These are phyloP conservation scores for Pseudevernia furfuracea DNA, from an alignment of 495 filamentous ascomycete species.

Conservation along the genomic window DNA sequence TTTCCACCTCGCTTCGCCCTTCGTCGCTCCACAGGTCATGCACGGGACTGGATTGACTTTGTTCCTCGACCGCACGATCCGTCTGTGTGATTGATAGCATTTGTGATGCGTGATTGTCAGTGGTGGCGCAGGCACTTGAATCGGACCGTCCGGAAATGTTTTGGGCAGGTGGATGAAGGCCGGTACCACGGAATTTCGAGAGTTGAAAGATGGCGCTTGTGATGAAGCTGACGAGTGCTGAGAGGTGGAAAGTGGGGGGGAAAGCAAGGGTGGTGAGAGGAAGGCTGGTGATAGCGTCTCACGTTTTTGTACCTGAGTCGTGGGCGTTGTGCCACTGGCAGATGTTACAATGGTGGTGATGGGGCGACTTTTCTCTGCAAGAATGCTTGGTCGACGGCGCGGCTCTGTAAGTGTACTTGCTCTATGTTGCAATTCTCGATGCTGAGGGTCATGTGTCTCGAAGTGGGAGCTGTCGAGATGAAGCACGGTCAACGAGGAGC, in stretches of 20 bases:
- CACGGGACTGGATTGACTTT: conserved; percentile 42
- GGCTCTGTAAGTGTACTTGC: conserved; percentile 14
- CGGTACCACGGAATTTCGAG: conserved; percentile 11
- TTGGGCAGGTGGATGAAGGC: conserved; percentile 13
- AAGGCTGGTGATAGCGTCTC: conserved; percentile 11
- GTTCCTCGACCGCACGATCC: conserved; percentile 39
- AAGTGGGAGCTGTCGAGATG: conserved; percentile 22
- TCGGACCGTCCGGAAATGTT: conserved; percentile 16
- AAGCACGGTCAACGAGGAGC: conserved; percentile 22
- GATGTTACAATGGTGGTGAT: conserved; percentile 2
- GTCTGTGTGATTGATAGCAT: conserved; percentile 42
- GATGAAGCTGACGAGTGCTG: conserved; percentile 12
- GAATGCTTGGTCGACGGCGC: conserved; percentile 17
- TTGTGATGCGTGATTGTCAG: conserved; percentile 37
- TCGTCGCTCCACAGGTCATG: conserved; percentile 43
- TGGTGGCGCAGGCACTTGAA: conserved; percentile 26
- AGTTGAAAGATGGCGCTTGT: conserved; percentile 1
- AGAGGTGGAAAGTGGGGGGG: conserved; percentile 7
- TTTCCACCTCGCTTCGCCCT: conserved; percentile 38
- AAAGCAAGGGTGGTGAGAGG: conserved; percentile 16
- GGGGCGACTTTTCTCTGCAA: conserved; percentile 13
- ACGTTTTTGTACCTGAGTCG: background rate
- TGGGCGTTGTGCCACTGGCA: conserved; percentile 6
- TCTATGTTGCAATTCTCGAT: conserved; percentile 10
- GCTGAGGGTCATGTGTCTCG: conserved; percentile 13